Base-by-base conservation (phyloP, 805 yeast species). In the Starmerella floricola region DNA sequence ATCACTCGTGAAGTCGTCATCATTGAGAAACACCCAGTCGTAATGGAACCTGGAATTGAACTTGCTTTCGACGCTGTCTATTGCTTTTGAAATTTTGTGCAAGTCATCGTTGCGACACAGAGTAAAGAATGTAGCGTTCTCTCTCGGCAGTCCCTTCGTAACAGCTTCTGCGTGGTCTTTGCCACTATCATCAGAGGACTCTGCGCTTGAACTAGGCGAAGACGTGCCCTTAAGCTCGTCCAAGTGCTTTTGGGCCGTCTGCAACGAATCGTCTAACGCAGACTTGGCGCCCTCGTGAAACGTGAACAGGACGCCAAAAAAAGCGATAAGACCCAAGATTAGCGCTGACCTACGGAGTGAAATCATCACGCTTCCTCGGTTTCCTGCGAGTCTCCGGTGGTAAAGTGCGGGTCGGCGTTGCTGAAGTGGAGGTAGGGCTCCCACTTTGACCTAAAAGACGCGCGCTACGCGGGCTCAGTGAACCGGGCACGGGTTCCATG, bases 21-120 rank as follows among this genome's bases (percentile, higher is more conserved):
- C 86, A 58, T 83, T 83, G 36, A 82, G 59, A 52, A 83, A 82
- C 2, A 80, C 78, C 84, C 86, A 82, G 58, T 82, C 91, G 55
- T 82, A 81, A 50, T 75, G 71, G 55, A 60, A 78, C 40, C 67
- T 63, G 32, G 55, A 28, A 60, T 82, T 82, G 64, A 79, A 81
- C 30, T 87, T 61, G 49, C 71, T 76, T 55, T 81, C 82, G 35
- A 77, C 73, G 43, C 69, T 68, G 49, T 74, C 70, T 38, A 82
- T 72, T 3, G 88, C 70, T 33, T 69, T 68, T 5, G 77, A 57
- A 56, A 82, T 65, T 12, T 62, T 62, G 55, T 68, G 72, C 3
- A 81, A 60, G 45, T 83, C 91, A 10, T 63, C 55, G 57, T 83
- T 81, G 50, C 86, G 68, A 33, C 83, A 84, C 28, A 83, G 63